Base-by-base conservation (phyloP, 2,329 filamentous ascomycete genomes). In the Lojkania enalia region DNA sequence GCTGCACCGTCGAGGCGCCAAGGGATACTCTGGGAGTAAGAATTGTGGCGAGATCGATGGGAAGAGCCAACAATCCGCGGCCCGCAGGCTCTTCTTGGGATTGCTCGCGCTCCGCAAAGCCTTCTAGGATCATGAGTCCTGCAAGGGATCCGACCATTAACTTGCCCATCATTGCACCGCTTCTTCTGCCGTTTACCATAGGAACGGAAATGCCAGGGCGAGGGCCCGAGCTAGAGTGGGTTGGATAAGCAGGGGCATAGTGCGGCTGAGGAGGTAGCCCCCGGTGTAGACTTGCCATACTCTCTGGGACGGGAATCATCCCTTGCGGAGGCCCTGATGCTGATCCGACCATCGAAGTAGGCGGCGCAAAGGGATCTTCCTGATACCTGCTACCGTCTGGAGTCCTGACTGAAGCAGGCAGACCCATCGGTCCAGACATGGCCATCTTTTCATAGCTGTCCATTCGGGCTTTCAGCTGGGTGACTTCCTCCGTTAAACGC, bases 101-200 rank as follows among this genome's bases (percentile, higher is more conserved):
- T 58, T 82, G 80, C 64, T 82, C 81, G 27, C 70, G 66, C 55
- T 84, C 74, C 64, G 87, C 81, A 43, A 91, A 77, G 1, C 89
- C 90, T 71, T 96, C 90, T 56, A 96, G 73, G 23, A 96, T 80
- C 91, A 97, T 96, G 14, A 97, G 76, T 12, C 90, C 90, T 18
- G 91, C 92, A 47, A 97, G 80, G 14, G 91, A 92, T 31, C 92
- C 92, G 4, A 96, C 84, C 88, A 96, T 94, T 54, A 96, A 78
- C 72, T 95, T 95, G 61, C 79, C 81, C 58, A 83, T 71, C 55
- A 78, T 75, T 25, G 78, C 77, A 32, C 75, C 72, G 51, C 68
- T 68, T 14, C 71, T 69, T 13, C 74, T 72, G 33, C 70, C 71
- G 46, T 73, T 69, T 43, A 69, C 67, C 53, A 67, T 63, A 5